Conservation (phyloP, 805 yeast genomes). For the Tetrapisispora arboricola region DNA sequence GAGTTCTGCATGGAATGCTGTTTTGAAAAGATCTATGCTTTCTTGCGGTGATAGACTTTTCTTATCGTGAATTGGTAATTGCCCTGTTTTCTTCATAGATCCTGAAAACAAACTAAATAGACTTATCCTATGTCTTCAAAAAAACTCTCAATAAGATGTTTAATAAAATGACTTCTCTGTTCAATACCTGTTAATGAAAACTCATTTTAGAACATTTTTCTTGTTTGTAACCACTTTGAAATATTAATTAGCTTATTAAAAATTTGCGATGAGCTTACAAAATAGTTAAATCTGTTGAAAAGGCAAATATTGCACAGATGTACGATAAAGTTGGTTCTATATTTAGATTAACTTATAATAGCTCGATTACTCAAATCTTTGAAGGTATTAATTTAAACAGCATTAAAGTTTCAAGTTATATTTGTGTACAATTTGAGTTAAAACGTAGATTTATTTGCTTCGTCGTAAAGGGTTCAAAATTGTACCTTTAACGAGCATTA, state of each 20-base stretch:
- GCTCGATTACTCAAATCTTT: too few species aligned
- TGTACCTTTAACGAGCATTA: background rate
- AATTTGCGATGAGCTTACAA: conserved; percentile 3
- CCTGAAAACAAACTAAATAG: too few species aligned
- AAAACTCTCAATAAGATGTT: too few species aligned
- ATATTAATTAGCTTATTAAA: background rate
- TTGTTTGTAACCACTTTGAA: too few species aligned
- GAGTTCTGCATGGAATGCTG: conserved; percentile 19
- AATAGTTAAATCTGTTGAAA: too few species aligned
- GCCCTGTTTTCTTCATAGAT: conserved; percentile 3
- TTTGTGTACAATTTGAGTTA: too few species aligned
- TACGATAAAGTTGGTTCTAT: background rate
- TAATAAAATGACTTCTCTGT: background rate
- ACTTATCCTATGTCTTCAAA: too few species aligned
- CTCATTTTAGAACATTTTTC: too few species aligned
- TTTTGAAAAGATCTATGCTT: conserved; percentile 23
- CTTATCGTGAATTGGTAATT: conserved; percentile 18
- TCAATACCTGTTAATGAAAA: too few species aligned
- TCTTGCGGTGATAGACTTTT: conserved; percentile 24
- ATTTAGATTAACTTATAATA: too few species aligned
- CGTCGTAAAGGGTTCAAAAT: background rate
- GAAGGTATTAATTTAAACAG: too few species aligned
- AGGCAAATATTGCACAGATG: background rate
- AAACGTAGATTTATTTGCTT: background rate
- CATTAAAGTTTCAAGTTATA: too few species aligned